Base-by-base conservation (phyloP, 2,329 filamentous ascomycete species). In the Drechmeria coniospora region DNA sequence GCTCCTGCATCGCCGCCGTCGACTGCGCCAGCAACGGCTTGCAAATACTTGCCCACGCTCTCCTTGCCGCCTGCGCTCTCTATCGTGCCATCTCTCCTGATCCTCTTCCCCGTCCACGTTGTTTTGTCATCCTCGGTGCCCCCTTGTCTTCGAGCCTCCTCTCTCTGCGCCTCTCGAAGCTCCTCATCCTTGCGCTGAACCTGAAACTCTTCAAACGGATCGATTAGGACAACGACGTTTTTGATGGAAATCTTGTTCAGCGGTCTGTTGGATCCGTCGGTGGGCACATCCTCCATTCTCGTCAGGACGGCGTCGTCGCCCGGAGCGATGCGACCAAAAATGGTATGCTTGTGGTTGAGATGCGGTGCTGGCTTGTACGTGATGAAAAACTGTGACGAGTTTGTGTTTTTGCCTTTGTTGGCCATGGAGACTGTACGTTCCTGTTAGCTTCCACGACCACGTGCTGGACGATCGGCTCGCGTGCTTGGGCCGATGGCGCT, bases 371-470 rank as follows among this genome's bases (percentile, higher is more conserved):
- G 64, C 27, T 82, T 76, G 52, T 98, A 98, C 0, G 79, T 81
- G 46, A 98, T 79, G 61, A 95, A 98, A 49, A 76, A 98, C 53
- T 98, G 90, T 40, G 74, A 82, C 7, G 81, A 90, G 54, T 98
- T 98, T 14, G 87, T 95, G 47, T 94, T 87, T 47, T 94, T 94
- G 32, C 90, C 90, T 50, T 98, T 98, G 54, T 98, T 98, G 22
- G 90, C 90, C 90, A 98, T 98, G 40, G 78, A 84, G 15, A 56
- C 51, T 54, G 27, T 4, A 6, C 2, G 15, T 6, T 17, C 7
- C 11, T 12, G 8, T 10, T 10, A 6, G 15, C 3, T 21, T 21
- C 9, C 7, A 10, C 7, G 18, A 6, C 12, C 10, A 6, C 12
- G 20, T n/a, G 10, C 20, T 11, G 20, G 18, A 10, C 10, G 5